Evolutionary conservation across 1,284 basidiomycete species (phyloP), one percentile per base, ranked within the genome.

Genomic region (Pseudozyma sp.): DNA sequence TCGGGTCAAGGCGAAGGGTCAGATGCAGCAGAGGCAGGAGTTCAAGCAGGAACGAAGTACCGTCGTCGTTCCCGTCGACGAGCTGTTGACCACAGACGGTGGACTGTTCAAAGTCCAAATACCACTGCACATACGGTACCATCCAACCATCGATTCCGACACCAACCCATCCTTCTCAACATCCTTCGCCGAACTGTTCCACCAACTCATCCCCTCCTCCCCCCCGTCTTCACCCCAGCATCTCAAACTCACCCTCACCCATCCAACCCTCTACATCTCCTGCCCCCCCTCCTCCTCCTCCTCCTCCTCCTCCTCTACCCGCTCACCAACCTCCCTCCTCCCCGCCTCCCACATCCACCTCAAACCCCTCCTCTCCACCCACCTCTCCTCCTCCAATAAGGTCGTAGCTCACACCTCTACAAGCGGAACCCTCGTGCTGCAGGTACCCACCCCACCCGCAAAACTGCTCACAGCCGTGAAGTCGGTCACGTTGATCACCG

Each of bases 51-150:
- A 52, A 24, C 7, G 37, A 39, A 51, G 11, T n/a, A 54, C 11
- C 29, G 46, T 70, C 0, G 29, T 57, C 0, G 5, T 70, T 0
- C 30, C 45, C 9, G 40, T 59, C 4, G 46, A 57, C 13, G 54
- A 40, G 13, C 17, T 63, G n/a, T 17, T 58, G 5, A 34, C 9
- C 4, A 46, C 43, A 1, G 46, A 61, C 16, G 57, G 55, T 4
- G 29, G 29, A 7, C 16, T 49, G 11, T 29, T 44, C 4, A 29
- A 37, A 5, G 6, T 67, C 7, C 35, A 72, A 0, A n/a, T 72
- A 0, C 64, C 69, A 0, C 30, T 72, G 9, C 64, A 67, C 45
- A 13, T 58, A 3, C 19, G 69, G 0, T 72, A 72, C 34, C 64
- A 53, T 17, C 40, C 35, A 1, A 64, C 64, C 0, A 13, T 29